Evolutionary conservation across 2,329 filamentous ascomycete genomes (phyloP), one percentile per base, ranked within the genome.

Genomic region (Apiospora arundinis): DNA sequence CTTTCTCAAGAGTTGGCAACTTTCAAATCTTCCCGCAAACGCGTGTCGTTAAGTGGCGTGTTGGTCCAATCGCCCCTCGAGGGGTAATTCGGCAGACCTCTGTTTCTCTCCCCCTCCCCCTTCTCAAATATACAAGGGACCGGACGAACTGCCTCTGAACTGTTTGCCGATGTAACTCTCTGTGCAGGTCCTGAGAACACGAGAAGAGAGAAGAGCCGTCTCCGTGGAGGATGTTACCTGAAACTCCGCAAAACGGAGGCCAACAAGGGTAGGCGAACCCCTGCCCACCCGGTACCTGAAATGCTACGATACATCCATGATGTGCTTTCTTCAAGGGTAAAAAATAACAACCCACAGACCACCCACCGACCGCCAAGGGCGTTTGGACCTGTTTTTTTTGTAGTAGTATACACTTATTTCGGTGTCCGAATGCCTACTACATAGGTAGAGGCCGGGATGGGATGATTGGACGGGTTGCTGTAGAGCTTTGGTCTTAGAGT

Each of bases 191-290:
- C 32, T 63, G 56, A 40, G 56, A 63, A 63, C 32, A 63, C 56
- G 56, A 63, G 56, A 32, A 32, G 32, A 32, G 32, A 32, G 32
- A 32, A 63, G 56, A 37, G 56, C 32, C 18, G 32, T 40, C 56
- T 63, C 56, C 56, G 56, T 63, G 28, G 21, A 40, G 56, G 56
- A 63, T 40, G 56, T 63, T 40, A 63, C 56, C 56, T 63, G 56
- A 63, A 63, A 63, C 56, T 63, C 56, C 56, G 56, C 56, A 63
- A 37, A 60, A 63, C 21, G 56, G 56, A 63, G 45, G 45, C 18
- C 8, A n/a, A 16, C 42, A 45, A 45, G 28, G 52, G 52, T 18
- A 60, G n/a, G 23, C 9, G 56, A 32, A 63, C 56, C 56, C 56
- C 56, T 40, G 56, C 2, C 32, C 12, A 18, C 32, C 32, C 56